These are phyloP conservation scores for Penicillium sp. DNA, from an alignment of 2,329 filamentous ascomycete species.

Conservation along the genomic window DNA sequence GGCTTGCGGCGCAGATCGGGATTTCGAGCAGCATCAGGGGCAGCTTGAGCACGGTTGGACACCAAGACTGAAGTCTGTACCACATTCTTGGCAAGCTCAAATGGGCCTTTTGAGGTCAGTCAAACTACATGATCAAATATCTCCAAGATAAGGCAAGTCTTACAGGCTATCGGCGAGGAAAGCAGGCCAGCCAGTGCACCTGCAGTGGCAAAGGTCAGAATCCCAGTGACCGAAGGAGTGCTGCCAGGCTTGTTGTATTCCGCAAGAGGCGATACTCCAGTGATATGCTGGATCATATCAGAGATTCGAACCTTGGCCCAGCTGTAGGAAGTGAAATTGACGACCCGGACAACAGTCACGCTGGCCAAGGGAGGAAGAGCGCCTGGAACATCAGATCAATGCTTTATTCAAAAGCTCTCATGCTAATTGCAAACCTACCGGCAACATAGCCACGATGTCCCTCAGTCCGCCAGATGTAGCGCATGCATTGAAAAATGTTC, in stretches of 20 bases:
- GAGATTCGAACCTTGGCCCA: slow-evolving; percentile 44
- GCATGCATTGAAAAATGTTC: slow-evolving; percentile 43
- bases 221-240: slow-evolving; percentile 40
- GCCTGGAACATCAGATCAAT: slow-evolving; percentile 27
- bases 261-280: slow-evolving; percentile 42
- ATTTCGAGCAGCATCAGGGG: slow-evolving; percentile 34
- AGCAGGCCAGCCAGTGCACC: slow-evolving; percentile 45
- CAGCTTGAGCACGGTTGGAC: slow-evolving; percentile 40
- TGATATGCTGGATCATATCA: slow-evolving; percentile 38
- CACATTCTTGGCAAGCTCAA: slow-evolving; percentile 51
- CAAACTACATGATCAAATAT: neutral
- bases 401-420: neutral
- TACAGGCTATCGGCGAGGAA: slow-evolving; percentile 46
- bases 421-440: slow-evolving; percentile 31
- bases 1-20: slow-evolving; percentile 37
- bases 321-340: slow-evolving; percentile 49
- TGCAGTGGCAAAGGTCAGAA: slow-evolving; percentile 44
- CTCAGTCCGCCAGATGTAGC: slow-evolving; percentile 49
- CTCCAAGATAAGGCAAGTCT: slow-evolving; percentile 11
- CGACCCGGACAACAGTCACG: slow-evolving; percentile 46
- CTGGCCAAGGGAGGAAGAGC: slow-evolving; percentile 47
- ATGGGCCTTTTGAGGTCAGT: slow-evolving; percentile 33
- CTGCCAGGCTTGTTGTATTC: slow-evolving; percentile 45
- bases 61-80: slow-evolving; percentile 51
- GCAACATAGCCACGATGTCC: slow-evolving; percentile 49